Evolutionary conservation across 306 rosid genomes (phyloP).

Genomic region (Medicago arabica): DNA sequence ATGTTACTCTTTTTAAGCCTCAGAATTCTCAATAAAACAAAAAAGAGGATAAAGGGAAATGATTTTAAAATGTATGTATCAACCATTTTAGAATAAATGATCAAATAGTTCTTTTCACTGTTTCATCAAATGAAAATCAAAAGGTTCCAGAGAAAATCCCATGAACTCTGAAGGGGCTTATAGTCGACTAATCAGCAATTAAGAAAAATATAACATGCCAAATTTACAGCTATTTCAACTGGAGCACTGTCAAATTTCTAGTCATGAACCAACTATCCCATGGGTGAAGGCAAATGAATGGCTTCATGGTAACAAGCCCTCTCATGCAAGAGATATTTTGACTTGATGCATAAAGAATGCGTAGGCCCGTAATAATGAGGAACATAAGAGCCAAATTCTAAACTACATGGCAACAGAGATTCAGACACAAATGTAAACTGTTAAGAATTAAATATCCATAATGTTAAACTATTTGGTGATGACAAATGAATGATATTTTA

Average conservation of each 20-base stretch:
- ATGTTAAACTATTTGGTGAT: background rate
- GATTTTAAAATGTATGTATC: background rate
- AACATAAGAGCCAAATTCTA: background rate
- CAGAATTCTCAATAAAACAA: background rate
- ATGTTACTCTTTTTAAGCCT: conserved; percentile 34
- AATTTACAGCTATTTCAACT: background rate
- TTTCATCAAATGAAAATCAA: conserved; percentile 5
- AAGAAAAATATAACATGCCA: conserved; percentile 12
- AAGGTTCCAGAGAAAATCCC: conserved; percentile 15
- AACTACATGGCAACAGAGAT: background rate
- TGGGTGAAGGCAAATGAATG: background rate
- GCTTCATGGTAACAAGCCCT: background rate
- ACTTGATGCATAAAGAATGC: background rate
- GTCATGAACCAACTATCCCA: conserved; percentile 1
- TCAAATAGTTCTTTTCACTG: background rate
- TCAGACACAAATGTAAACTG: background rate
- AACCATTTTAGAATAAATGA: conserved; percentile 22
- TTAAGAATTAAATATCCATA: background rate
- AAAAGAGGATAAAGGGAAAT: background rate
- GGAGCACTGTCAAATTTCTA: conserved; percentile 5
- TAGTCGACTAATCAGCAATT: background rate
- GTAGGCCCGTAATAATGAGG: background rate
- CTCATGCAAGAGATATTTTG: background rate
- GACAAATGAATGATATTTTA: background rate
- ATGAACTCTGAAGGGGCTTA: conserved; percentile 13